Evolutionary conservation across 495 filamentous ascomycete genomes (phyloP), one percentile per base, ranked within the genome.

Genomic region (Diplogelasinospora grovesii): DNA sequence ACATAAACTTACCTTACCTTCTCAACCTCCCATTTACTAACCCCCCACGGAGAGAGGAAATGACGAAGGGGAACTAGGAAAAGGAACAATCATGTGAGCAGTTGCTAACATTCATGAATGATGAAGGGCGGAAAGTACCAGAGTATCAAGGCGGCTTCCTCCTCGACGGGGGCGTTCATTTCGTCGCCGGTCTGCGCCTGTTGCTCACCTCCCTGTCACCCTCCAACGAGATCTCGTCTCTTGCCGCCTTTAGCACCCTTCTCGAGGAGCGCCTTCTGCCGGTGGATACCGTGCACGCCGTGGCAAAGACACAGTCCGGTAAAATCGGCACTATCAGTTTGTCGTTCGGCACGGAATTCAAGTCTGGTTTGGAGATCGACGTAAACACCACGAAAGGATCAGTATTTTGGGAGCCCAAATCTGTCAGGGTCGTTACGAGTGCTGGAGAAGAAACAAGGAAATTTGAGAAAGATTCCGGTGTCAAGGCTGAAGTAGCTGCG

Each of bases 141-240:
- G 60, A 68, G 19, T 76, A 89, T 50, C 82, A 86, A 53, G 86
- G 85, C 13, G 86, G 86, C 8, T 92, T 89, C 53, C 55, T 90
- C 11, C 66, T 90, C 1, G 86, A 89, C 50, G 85, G 82, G 8
- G 85, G 60, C 18, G 75, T 92, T 8, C 86, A 89, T 56, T 79
- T 75, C 38, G 60, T 82, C 35, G 86, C 85, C 21, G 83, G 61
- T 0, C 66, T 83, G 11, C 63, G 82, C 15, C 46, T 80, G 25
- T 53, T 89, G 26, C 67, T 89, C 2, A 75, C 68, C 0, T 56
- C 63, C 14, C n/a, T n/a, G n/a, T 19, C 28, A 3, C 65, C 68
- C 4, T 57, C 67, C 3, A 60, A 73, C 34, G 61, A 53, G 13
- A 41, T 74, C 13, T 63, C 47, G 8, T 58, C 65, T 27, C 49